phyloP scores from a whole-genome alignment of 208 protist genomes.

The Strigomonas galati region DNA sequence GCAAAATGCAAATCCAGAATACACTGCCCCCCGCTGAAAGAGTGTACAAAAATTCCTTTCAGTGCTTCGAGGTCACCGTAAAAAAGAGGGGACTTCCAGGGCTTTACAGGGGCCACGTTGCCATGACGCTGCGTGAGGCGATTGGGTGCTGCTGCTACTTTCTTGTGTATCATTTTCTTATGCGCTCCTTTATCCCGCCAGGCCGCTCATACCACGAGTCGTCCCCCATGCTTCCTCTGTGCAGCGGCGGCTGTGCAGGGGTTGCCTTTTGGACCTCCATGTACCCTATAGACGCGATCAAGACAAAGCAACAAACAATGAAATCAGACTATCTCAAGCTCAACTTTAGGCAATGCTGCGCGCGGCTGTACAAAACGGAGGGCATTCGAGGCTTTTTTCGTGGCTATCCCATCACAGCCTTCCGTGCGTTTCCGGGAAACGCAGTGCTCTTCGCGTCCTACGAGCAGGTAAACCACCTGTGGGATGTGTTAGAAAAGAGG shows the following conservation, averaged over 20 bases:
- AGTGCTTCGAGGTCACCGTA: slow-evolving; percentile 73
- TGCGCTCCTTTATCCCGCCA: slow-evolving; percentile 59
- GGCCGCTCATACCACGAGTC: slow-evolving; percentile 69
- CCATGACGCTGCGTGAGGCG: slow-evolving; percentile 87
- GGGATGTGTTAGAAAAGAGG: slow-evolving; percentile 26
- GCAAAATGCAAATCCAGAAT: slow-evolving; percentile 91
- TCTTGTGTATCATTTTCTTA: slow-evolving; percentile 76
- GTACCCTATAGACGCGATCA: slow-evolving; percentile 88
- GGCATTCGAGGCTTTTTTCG: slow-evolving; percentile 83
- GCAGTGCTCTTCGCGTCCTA: slow-evolving; percentile 89
- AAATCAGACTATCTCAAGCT: slow-evolving; percentile 76
- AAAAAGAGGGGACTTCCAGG: slow-evolving; percentile 58
- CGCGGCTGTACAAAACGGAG: slow-evolving; percentile 77
- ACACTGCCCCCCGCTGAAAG: slow-evolving; percentile 66
- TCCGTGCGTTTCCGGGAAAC: slow-evolving; percentile 91
- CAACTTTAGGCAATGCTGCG: slow-evolving; percentile 67
- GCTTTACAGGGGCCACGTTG: slow-evolving; percentile 80
- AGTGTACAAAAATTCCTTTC: slow-evolving; percentile 76
- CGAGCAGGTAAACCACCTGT: slow-evolving; percentile 74
- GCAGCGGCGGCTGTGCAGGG: slow-evolving; percentile 85
- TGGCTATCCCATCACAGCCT: slow-evolving; percentile 81
- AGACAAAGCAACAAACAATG: slow-evolving; percentile 89
- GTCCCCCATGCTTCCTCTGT: slow-evolving; percentile 68
- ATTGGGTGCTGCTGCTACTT: slow-evolving; percentile 87
- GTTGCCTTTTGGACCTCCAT: slow-evolving; percentile 88